Evolutionary conservation across 176 grass and related monocot species (phyloP).

Genomic region (Carex kokanica): DNA sequence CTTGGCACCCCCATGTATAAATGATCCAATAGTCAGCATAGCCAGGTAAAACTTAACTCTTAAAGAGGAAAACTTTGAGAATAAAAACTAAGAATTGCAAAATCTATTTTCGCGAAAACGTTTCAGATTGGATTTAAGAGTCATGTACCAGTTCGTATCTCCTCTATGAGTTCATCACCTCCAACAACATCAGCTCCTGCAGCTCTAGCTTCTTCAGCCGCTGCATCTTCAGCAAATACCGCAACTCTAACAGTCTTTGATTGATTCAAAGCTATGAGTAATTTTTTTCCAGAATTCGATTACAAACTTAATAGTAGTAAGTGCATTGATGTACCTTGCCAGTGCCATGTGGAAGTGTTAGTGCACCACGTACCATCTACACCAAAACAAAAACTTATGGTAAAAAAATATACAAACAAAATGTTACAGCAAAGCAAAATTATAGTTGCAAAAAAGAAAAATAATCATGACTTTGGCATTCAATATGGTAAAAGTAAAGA

Average conservation of each 20-base stretch:
- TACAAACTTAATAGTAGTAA: neutral
- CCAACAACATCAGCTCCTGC: constrained; percentile 89
- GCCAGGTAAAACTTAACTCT: neutral
- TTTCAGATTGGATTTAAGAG: neutral
- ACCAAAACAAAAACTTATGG: constrained; percentile 19
- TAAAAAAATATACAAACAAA: neutral
- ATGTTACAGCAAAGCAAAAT: neutral
- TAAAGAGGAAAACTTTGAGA: neutral
- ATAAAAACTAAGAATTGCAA: neutral
- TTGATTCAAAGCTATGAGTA: constrained; percentile 20
- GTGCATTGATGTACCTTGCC: constrained; percentile 51
- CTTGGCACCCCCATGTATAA: neutral
- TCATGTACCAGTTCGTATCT: constrained; percentile 62
- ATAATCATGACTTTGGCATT: neutral
- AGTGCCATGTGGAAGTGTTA: constrained; percentile 94
- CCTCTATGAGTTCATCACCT: constrained; percentile 80
- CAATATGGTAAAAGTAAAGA: neutral
- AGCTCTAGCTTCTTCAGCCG: constrained; percentile 78
- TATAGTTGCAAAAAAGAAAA: neutral
- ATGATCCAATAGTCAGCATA: neutral
- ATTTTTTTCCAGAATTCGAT: neutral
- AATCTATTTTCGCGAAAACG: neutral
- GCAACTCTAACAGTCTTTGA: constrained; percentile 86
- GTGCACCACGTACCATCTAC: constrained; percentile 94
- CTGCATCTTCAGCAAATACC: constrained; percentile 90